These are phyloP conservation scores for Cystofilobasidium macerans DNA, from an alignment of 768 basidiomycete genomes.

Conservation along the genomic window DNA sequence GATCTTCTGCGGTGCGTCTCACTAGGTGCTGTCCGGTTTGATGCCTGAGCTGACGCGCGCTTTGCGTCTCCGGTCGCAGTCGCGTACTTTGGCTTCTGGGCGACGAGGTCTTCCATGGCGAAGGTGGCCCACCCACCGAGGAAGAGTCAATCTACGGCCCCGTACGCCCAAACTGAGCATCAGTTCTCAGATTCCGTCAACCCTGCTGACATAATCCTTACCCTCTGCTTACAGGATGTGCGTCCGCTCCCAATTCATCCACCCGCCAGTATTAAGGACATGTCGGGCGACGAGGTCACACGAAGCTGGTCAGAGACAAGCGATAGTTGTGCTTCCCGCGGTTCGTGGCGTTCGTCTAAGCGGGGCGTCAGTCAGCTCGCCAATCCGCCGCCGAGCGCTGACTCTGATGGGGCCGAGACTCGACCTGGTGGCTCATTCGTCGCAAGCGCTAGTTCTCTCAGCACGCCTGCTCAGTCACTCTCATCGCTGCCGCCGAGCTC, in stretches of 20 bases:
- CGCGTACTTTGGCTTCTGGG: constrained; percentile 9
- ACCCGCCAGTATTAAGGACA: background rate
- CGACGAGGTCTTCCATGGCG: constrained; percentile 20
- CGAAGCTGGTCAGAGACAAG: background rate
- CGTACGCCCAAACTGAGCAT: background rate
- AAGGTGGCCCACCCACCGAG: constrained; percentile 7
- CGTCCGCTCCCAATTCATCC: background rate
- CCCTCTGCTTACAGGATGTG: background rate
- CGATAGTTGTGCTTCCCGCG: background rate
- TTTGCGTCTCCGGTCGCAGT: background rate
- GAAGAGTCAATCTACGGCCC: constrained; percentile 16
- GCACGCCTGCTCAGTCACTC: background rate
- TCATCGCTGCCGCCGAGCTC: background rate
- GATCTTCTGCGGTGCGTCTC: constrained; percentile 6
- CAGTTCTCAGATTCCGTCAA: background rate
- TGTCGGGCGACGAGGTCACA: background rate
- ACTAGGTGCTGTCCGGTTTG: background rate
- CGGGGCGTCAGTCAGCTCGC: background rate
- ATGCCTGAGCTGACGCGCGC: background rate
- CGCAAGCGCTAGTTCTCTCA: background rate
- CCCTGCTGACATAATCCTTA: background rate
- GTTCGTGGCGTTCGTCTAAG: background rate
- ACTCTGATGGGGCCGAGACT: background rate
- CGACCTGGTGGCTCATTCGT: background rate
- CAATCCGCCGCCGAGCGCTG: background rate